A percentile compares a stretch with the other conserved stretches of the same genome.
Evolutionary conservation across 306 rosid genomes (phyloP).

Genomic region (Quercus bicolor): DNA sequence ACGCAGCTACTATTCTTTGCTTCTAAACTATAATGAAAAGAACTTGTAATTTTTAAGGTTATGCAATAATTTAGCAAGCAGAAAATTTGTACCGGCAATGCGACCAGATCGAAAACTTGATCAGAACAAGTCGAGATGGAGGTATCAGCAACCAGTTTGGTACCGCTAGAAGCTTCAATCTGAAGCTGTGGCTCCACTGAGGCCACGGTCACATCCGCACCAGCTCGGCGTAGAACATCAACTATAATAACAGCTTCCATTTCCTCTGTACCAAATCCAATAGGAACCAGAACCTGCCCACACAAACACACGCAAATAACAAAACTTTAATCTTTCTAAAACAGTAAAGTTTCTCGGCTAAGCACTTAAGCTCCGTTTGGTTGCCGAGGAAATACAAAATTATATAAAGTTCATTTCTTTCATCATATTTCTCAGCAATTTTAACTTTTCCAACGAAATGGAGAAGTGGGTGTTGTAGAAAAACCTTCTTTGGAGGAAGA

Average conservation of each 20-base stretch:
- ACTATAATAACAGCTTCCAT: conserved; percentile 90
- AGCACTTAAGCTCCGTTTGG: not conserved
- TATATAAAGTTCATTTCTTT: not conserved
- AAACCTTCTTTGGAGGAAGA: conserved; percentile 55
- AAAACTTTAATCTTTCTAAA: not conserved
- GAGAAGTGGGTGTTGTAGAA: conserved; percentile 9
- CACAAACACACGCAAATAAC: not conserved
- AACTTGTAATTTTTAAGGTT: not conserved
- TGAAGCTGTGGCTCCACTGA: conserved; percentile 82
- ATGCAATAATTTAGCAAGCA: not conserved
- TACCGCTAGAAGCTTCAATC: conserved; percentile 70
- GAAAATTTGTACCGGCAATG: conserved; percentile 53
- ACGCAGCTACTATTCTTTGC: not conserved
- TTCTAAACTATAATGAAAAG: not conserved
- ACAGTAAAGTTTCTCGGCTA: not conserved
- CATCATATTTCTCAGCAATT: not conserved
- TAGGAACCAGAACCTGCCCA: conserved; percentile 72
- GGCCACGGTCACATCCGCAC: conserved; percentile 88
- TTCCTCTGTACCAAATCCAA: conserved; percentile 90
- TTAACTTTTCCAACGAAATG: not conserved
- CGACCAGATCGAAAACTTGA: conserved; percentile 76
- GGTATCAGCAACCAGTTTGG: conserved; percentile 73
- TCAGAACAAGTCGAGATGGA: conserved; percentile 58
- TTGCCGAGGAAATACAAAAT: not conserved
- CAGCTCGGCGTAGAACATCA: conserved; percentile 88